Base-by-base conservation (phyloP, 495 filamentous ascomycete species). In the Amniculicola lignicola region DNA sequence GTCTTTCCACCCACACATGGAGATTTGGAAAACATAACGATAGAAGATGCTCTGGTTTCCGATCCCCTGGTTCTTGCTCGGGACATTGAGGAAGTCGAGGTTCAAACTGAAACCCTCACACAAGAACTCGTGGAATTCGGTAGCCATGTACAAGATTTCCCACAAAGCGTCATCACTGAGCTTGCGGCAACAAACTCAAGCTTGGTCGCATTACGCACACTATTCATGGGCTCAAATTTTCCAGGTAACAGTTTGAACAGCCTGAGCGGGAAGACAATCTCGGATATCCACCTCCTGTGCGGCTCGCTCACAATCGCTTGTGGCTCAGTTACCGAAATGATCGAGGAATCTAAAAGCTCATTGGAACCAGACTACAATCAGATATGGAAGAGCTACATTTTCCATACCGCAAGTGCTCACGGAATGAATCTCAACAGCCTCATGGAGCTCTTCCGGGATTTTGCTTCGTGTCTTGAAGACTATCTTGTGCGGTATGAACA, bases 331-430 rank as follows among this genome's bases (percentile, higher is more conserved):
- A 21, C 12, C 6, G 61, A 60, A 39, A 41, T 57, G 5, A 36
- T 53, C 2, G 44, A 51, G 21, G 39, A 47, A 28, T 25, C 51
- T 18, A 60, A 47, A 16, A 48, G 49, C 12, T 19, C 24, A 10
- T 41, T 14, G 2, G 16, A 16, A 19, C 45, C 49, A 18, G 38
- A n/a, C 21, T 28, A 51, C 31, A 35, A 50, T 37, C 38, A 43
- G 10, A 51, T 63, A 3, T 63, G 60, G 60, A 29, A 63, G 11
- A 37, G 51, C 22, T 63, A 50, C 60, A 56, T 33, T 22, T 40
- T 51, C 39, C 44, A 63, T 33, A 43, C 55, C 39, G 31, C 46
- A 23, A 33, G 43, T 38, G 35, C 23, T 28, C 37, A 54, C 27
- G 54, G 60, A 1, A 16, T 59, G 16, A 36, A 47, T 45, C 41